Base-by-base conservation (phyloP, 495 filamentous ascomycete species). In the Tuber aestivum region DNA sequence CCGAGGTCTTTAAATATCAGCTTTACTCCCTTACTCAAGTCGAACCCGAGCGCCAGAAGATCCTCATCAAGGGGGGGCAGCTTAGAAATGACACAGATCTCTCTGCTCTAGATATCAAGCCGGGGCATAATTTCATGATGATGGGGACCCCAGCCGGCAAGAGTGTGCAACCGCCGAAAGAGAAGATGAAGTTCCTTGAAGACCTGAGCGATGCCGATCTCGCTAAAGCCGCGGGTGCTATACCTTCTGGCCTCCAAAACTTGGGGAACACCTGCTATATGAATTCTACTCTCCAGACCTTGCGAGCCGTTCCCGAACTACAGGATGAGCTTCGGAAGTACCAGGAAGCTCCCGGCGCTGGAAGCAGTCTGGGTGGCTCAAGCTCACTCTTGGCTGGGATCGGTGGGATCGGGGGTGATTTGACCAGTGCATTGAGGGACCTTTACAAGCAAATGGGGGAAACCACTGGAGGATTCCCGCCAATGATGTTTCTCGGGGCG, bases 241-340 rank as follows among this genome's bases (percentile, higher is more conserved):
- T 86, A 70, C 95, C 95, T 20, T 93, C 95, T 74, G 95, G 95
- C 42, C 84, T 99, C 77, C 89, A 94, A 83, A 99, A 99, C 80
- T 86, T 97, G 76, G 95, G 95, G 38, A 99, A 99, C 83, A 98
- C 95, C 2, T 99, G 95, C 86, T 99, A 99, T 83, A 90, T 98
- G 82, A 99, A 99, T 86, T 94, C 96, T 37, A 97, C 95, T 0
- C 88, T 99, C 35, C 95, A 99, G 84, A 90, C 93, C 7, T 86
- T 99, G 74, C 89, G 93, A 74, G 88, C 92, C 76, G 92, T 99
- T 72, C 96, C 96, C 0, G 95, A 99, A 84, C 87, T 99, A 40
- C 93, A 97, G 80, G 87, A 92, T 48, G 91, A 94, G 82, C 88
- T 99, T 27, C 81, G 84, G 48, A 88, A 87, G 76, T 97, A 97